Evolutionary conservation across 2,329 filamentous ascomycete species (phyloP), one percentile per base, ranked within the genome.

Genomic region (Claviceps spartinae): DNA sequence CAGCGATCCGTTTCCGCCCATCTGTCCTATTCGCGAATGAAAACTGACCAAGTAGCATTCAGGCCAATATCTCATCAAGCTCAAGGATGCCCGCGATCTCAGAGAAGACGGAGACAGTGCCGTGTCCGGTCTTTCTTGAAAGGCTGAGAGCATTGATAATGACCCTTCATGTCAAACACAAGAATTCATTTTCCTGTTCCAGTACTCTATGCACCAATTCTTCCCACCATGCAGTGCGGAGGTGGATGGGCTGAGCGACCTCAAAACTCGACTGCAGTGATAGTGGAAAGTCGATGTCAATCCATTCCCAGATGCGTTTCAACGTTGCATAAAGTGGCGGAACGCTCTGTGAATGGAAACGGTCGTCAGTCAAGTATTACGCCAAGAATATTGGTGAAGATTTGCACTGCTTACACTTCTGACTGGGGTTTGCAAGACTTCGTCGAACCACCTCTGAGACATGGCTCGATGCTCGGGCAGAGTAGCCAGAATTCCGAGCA

Each of bases 141-240:
- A 22, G 20, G 13, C 13, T 37, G 14, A 47, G 22, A 26, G 42
- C 14, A 44, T 45, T 9, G 4, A 18, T 34, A 24, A 8, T 26
- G 20, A 48, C 5, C 30, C 11, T 47, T 63, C 58, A 71, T 36
- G 68, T 70, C 48, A 70, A 59, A 56, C 68, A 71, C 41, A 70
- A 55, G 11, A 65, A 64, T 54, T 69, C 67, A 52, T 59, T 47
- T 55, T 67, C 66, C 48, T 58, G 56, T 7, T 60, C 56, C 46
- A 61, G 58, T 26, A 70, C 60, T 47, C 57, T 60, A 37, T 55
- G 55, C 18, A 71, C 66, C 52, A 71, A 60, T n/a, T 55, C 52
- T 58, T 71, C 69, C 69, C 69, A 71, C 69, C 69, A 71, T 20
- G 66, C 58, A 36, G 54, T 48, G 47, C 69, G 65, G 37, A 62